These are phyloP conservation scores for Setomelanomma holmii DNA, from an alignment of 2,329 filamentous ascomycete genomes.

Conservation along the genomic window DNA sequence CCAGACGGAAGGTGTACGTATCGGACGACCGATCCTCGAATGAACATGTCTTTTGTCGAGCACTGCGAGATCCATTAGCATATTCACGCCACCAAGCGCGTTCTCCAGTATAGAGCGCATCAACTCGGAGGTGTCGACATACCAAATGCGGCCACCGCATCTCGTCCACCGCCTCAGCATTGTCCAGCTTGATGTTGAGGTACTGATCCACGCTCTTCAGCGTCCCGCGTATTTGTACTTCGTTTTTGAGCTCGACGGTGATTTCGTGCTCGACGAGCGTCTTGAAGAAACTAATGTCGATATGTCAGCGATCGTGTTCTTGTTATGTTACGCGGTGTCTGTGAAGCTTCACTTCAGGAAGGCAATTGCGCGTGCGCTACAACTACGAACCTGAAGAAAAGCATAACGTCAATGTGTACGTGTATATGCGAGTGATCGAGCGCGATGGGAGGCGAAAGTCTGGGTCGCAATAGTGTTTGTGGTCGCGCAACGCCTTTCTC, in stretches of 20 bases:
- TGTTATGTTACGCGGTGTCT: not conserved
- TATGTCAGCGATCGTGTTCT: slow-evolving; percentile 3
- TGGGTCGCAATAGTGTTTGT: not conserved
- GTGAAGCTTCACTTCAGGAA: not conserved
- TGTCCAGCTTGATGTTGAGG: slow-evolving; percentile 98
- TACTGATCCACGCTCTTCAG: slow-evolving; percentile 99
- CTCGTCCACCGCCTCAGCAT: slow-evolving; percentile 91
- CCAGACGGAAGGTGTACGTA: slow-evolving; percentile 87
- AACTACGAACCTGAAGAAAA: slow-evolving; percentile 59
- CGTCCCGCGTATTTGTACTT: slow-evolving; percentile 94
- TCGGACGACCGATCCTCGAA: slow-evolving; percentile 88
- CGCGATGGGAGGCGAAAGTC: not conserved
- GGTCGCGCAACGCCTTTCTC: slow-evolving; percentile 6
- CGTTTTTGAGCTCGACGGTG: slow-evolving; percentile 98
- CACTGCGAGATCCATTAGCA: slow-evolving; percentile 60
- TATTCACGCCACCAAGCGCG: too few relatives aligned
- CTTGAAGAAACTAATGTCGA: slow-evolving; percentile 79
- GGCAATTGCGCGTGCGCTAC: not conserved
- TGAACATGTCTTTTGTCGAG: slow-evolving; percentile 95
- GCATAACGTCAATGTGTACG: slow-evolving; percentile 45
- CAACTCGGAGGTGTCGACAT: slow-evolving; percentile 12
- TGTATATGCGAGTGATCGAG: not conserved
- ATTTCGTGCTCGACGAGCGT: slow-evolving; percentile 97
- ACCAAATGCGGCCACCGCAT: slow-evolving; percentile 94
- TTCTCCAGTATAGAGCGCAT: too few relatives aligned